A percentile compares a stretch with the other conserved stretches of the same genome.
Evolutionary conservation across 108 stramenopile species (phyloP).

Genomic region (Discostella stelligeroides): DNA sequence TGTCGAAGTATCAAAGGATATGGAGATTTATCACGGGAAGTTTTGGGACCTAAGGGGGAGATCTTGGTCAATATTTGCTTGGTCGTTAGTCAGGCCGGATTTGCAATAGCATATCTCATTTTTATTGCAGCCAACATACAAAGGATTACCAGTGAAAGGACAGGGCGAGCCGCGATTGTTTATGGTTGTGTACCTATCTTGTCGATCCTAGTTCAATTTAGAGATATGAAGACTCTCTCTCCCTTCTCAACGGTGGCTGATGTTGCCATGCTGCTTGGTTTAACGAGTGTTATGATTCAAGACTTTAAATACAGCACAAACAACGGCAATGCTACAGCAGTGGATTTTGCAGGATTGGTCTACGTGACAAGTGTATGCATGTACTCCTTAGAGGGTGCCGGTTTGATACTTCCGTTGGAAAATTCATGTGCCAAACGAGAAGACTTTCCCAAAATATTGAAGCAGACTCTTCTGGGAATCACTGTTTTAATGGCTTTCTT

Average conservation of each 20-base stretch:
- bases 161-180: conserved; percentile 52
- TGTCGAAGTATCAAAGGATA: conserved; percentile 47
- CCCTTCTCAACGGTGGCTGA: conserved; percentile 77
- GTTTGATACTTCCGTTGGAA: conserved; percentile 67
- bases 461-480: conserved; percentile 51
- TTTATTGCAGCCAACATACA: conserved; percentile 80
- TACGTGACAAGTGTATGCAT: conserved; percentile 69
- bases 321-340: conserved; percentile 45
- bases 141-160: conserved; percentile 38
- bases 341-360: conserved; percentile 56
- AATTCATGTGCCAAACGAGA: conserved; percentile 48
- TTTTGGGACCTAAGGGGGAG: conserved; percentile 65
- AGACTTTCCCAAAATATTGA: conserved; percentile 56
- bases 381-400: conserved; percentile 82
- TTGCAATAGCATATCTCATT: conserved; percentile 84
- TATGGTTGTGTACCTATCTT: conserved; percentile 68
- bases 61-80: conserved; percentile 68
- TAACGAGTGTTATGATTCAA: conserved; percentile 67
- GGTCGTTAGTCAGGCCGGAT: conserved; percentile 72
- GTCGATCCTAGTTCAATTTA: conserved; percentile 58
- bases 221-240: conserved; percentile 61
- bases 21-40: conserved; percentile 61
- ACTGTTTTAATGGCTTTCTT: conserved; percentile 72
- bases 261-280: conserved; percentile 62
- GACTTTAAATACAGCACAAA: conserved; percentile 59